Evolutionary conservation across 2,329 filamentous ascomycete genomes (phyloP).

Genomic region (Ophiostoma novo-ulmi): DNA sequence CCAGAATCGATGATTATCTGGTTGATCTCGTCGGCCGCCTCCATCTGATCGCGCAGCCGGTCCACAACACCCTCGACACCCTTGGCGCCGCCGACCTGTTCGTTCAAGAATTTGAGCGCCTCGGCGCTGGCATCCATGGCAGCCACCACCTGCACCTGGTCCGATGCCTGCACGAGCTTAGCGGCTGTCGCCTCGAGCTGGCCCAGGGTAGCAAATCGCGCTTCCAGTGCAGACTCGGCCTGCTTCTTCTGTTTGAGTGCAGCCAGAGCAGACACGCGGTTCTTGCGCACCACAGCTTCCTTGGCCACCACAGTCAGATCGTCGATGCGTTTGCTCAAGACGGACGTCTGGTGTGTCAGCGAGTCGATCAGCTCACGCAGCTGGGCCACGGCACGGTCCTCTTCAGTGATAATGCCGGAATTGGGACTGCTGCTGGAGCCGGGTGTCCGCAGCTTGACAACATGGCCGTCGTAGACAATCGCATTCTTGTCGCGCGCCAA

Average conservation of each 20-base stretch:
- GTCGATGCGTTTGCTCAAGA: conserved; percentile 62
- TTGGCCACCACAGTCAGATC: conserved; percentile 61
- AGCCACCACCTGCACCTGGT: conserved; percentile 76
- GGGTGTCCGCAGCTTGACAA: conserved; percentile 64
- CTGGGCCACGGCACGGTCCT: conserved; percentile 77
- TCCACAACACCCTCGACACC: conserved; percentile 72
- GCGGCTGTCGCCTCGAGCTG: conserved; percentile 79
- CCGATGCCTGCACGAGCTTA: conserved; percentile 79
- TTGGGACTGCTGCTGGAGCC: conserved; percentile 43
- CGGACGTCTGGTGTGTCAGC: conserved; percentile 65
- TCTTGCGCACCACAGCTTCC: conserved; percentile 57
- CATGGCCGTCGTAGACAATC: conserved; percentile 58
- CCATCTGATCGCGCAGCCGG: conserved; percentile 72
- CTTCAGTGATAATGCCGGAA: conserved; percentile 65
- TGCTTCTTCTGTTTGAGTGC: conserved; percentile 78
- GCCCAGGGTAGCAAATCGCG: conserved; percentile 23
- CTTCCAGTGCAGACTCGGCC: conserved; percentile 57
- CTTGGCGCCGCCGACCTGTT: conserved; percentile 69
- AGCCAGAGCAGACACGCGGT: conserved; percentile 68
- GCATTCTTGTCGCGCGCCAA: conserved; percentile 61
- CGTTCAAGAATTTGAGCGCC: conserved; percentile 68
- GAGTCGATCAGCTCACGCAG: conserved; percentile 73
- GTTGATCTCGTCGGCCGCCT: conserved; percentile 74
- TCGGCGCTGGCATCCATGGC: conserved; percentile 74
- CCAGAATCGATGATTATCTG: conserved; percentile 65